These are phyloP conservation scores for Amanita thiersii DNA, from an alignment of 768 basidiomycete genomes.

Conservation along the genomic window DNA sequence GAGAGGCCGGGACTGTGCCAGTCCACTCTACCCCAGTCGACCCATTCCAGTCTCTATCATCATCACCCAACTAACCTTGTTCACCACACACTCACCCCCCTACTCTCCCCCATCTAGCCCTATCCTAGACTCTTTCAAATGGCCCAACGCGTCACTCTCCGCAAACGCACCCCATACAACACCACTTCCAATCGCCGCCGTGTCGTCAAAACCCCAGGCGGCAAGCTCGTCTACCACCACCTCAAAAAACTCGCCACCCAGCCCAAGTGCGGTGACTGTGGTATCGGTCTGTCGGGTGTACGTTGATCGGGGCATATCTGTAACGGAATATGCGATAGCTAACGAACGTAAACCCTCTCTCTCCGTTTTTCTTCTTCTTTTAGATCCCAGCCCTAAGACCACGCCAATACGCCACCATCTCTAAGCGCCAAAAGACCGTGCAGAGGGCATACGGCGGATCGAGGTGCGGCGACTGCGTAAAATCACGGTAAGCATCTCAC, in stretches of 20 bases:
- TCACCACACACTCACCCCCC: background rate
- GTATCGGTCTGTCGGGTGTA: constrained; percentile 89
- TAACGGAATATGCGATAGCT: background rate
- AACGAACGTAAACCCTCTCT: background rate
- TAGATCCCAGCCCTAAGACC: constrained; percentile 95
- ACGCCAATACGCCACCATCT: constrained; percentile 90
- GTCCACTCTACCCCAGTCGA: too few relatives aligned
- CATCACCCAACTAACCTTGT: background rate
- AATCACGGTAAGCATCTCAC: constrained; percentile 64
- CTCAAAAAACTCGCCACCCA: constrained; percentile 88
- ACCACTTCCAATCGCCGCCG: constrained; percentile 94
- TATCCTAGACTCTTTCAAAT: constrained; percentile 31
- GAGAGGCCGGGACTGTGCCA: too few relatives aligned
- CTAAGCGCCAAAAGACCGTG: constrained; percentile 96
- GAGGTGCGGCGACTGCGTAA: constrained; percentile 92
- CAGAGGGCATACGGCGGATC: constrained; percentile 96
- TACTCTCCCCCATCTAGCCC: background rate
- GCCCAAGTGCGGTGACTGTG: constrained; percentile 99
- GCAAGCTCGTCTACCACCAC: constrained; percentile 96
- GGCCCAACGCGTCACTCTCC: constrained; percentile 99
- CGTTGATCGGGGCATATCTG: constrained; percentile 24
- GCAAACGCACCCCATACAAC: constrained; percentile 98
- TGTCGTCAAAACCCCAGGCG: constrained; percentile 97
- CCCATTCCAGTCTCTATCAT: too few relatives aligned
- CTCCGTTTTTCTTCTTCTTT: background rate